Evolutionary conservation across 129 eudicot genomes (phyloP), one percentile per base, ranked within the genome.

Genomic region (Pittosporum tobira): DNA sequence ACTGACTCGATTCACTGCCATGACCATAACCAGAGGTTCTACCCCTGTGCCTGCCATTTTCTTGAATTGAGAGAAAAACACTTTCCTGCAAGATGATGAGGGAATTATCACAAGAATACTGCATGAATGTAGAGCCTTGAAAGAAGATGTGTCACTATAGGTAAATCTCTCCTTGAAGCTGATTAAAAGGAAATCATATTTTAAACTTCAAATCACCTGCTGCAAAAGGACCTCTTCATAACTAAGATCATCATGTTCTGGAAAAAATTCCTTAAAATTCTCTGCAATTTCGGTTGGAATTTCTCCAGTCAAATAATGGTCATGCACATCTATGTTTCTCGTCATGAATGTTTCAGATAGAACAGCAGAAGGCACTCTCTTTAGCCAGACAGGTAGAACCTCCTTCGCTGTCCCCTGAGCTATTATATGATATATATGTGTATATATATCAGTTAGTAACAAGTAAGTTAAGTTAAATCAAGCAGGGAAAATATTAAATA

Each of bases 191-290:
- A 22, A 63, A 15, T 2, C 2, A 53, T 0, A 5, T 5, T 15
- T 10, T 40, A 18, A 21, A 29, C 25, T 61, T 44, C 40, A 40
- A 66, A 51, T 6, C 70, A 79, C 91, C 95, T 82, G 91, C 62
- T 79, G 79, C 61, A 79, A 62, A n/a, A 86, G 80, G 70, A 79
- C 74, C 73, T 86, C 95, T 79, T 86, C 91, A 54, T 68, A 71
- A 67, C 79, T 76, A 51, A 82, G 77, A 79, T 82, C 84, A 52
- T 82, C 87, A 23, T 76, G 67, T 34, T 86, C 82, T 2, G 82
- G 84, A 34, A 56, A 73, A 69, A 73, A 82, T 16, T 76, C 72
- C 40, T 69, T 63, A 20, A 77, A 54, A 66, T 86, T 75, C 57
- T 75, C 85, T 19, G 84, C 78, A 55, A 82, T 73, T 69, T 79